Percentiles rank a stretch among this genome's conserved stretches.
phyloP scores from a whole-genome alignment of 768 basidiomycete species.

The Mycena olivaceomarginata region DNA sequence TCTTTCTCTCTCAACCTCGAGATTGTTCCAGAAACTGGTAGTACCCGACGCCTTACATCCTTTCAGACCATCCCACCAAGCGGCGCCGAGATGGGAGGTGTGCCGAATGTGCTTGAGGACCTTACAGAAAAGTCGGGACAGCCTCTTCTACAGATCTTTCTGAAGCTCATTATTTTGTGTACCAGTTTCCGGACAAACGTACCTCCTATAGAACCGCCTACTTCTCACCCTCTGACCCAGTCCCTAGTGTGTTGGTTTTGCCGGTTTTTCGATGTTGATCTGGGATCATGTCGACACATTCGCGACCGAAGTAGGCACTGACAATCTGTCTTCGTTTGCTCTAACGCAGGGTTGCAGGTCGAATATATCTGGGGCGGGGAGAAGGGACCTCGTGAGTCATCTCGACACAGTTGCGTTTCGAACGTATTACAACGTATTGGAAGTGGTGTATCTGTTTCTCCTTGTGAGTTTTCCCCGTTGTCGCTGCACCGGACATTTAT shows the following conservation, averaged over 20 bases:
- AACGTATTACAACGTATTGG: not conserved
- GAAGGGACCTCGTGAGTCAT: slow-evolving; percentile 66
- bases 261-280: slow-evolving; percentile 54
- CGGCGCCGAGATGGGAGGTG: not conserved
- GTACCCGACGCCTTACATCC: not conserved
- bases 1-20: not conserved
- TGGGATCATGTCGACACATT: slow-evolving; percentile 76
- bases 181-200: not conserved
- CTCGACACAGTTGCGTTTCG: not conserved
- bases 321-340: not conserved
- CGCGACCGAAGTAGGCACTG: slow-evolving; percentile 59
- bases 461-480: slow-evolving; percentile 39
- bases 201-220: not conserved
- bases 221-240: not conserved
- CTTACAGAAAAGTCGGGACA: not conserved
- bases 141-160: not conserved
- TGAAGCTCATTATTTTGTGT: not conserved
- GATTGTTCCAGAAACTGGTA: not conserved
- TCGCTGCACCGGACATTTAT: not conserved
- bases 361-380: slow-evolving; percentile 72
- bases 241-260: slow-evolving; percentile 56
- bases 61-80: not conserved
- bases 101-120: not conserved
- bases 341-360: slow-evolving; percentile 52
- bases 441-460: slow-evolving; percentile 67